Evolutionary conservation across 495 filamentous ascomycete species (phyloP).

Genomic region (Podospora comata): DNA sequence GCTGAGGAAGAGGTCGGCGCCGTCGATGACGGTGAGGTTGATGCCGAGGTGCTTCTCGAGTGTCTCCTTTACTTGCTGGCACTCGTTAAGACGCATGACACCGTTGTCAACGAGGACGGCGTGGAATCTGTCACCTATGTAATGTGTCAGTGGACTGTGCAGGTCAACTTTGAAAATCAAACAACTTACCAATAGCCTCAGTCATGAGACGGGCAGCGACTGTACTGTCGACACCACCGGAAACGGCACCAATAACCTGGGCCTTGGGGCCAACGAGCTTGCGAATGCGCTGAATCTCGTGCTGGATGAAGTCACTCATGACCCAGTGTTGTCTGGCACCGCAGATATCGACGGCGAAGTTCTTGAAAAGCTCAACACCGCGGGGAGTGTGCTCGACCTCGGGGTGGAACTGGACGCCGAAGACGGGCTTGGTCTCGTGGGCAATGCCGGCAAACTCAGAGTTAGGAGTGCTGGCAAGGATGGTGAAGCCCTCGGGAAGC

Average conservation of each 20-base stretch:
- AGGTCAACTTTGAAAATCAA: neutral
- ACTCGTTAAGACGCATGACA: constrained; percentile 83
- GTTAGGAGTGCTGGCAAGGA: constrained; percentile 71
- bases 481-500: constrained; percentile 67
- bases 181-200: constrained; percentile 10
- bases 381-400: constrained; percentile 71
- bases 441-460: constrained; percentile 77
- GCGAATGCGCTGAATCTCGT: constrained; percentile 74
- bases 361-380: constrained; percentile 64
- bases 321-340: constrained; percentile 70
- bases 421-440: constrained; percentile 63
- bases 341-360: constrained; percentile 82
- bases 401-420: constrained; percentile 79
- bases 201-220: constrained; percentile 82
- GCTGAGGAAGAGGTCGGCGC: constrained; percentile 66
- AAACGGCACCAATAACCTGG: constrained; percentile 82
- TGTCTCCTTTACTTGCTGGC: constrained; percentile 69
- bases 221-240: constrained; percentile 89
- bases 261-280: constrained; percentile 71
- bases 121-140: constrained; percentile 76
- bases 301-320: constrained; percentile 75
- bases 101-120: constrained; percentile 85
- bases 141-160: constrained; percentile 13
- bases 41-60: constrained; percentile 78
- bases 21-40: constrained; percentile 86